Conservation (phyloP, 768 basidiomycete species). For the Psilocybe sp. region DNA sequence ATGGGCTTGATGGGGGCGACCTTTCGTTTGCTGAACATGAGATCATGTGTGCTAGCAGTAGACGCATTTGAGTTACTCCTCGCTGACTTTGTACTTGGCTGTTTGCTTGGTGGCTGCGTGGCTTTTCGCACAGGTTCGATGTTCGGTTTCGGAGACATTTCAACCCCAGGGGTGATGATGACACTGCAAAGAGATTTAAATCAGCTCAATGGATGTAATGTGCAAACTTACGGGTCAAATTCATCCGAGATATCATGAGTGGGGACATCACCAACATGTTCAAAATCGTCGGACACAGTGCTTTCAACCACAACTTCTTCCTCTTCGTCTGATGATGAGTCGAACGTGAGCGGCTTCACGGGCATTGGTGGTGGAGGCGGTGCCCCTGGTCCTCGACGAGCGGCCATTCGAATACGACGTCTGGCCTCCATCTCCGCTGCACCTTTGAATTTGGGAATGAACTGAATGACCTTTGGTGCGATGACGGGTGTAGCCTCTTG, state of each 20-base stretch:
- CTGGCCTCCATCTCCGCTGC: slow-evolving; percentile 84
- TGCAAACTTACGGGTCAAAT: slow-evolving; percentile 68
- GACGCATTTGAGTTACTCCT: background rate
- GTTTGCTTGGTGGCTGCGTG: too few species aligned
- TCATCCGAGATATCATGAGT: slow-evolving; percentile 64
- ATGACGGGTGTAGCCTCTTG: too few species aligned
- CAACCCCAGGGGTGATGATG: slow-evolving; percentile 32
- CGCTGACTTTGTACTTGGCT: too few species aligned
- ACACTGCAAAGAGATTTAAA: slow-evolving; percentile 26
- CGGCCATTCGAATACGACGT: slow-evolving; percentile 64
- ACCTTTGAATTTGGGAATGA: slow-evolving; percentile 77
- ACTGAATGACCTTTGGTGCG: slow-evolving; percentile 45
- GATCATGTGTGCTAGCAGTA: slow-evolving; percentile 10
- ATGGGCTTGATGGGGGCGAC: slow-evolving; percentile 40
- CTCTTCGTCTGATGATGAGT: slow-evolving; percentile 54
- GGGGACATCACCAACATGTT: slow-evolving; percentile 24
- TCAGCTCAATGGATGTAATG: background rate
- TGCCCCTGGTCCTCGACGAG: slow-evolving; percentile 44
- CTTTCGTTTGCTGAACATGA: slow-evolving; percentile 50
- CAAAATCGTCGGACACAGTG: background rate
- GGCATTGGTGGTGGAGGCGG: slow-evolving; percentile 27
- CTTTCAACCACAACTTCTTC: slow-evolving; percentile 29
- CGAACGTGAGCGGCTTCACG: slow-evolving; percentile 30
- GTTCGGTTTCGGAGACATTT: too few species aligned
- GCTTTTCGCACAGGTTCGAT: too few species aligned